phyloP scores from a whole-genome alignment of 176 grass and related monocot species.

The Musa beccarii region DNA sequence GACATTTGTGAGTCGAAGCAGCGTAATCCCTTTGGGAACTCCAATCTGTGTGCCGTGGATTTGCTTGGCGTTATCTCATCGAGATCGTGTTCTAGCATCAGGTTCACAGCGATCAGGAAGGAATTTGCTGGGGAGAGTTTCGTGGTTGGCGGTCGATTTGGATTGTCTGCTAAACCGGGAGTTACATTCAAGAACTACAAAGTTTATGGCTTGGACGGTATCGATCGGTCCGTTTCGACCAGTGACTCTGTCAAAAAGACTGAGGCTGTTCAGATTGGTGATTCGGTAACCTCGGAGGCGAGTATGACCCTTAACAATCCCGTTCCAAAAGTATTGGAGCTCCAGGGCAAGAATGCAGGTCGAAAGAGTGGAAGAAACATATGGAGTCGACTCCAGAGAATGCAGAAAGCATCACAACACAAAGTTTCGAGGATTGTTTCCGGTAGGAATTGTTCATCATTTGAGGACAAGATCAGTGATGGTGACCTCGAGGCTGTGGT shows the following conservation, averaged over 20 bases:
- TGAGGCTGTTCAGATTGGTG: conserved; percentile 6
- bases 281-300: not conserved
- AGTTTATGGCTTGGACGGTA: conserved; percentile 16
- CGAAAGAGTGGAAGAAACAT: conserved; percentile 25
- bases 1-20: conserved; percentile 41
- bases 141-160: not conserved
- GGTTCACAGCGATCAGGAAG: conserved; percentile 13
- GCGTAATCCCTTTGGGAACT: conserved; percentile 22
- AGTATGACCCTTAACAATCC: not conserved
- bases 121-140: not conserved
- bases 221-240: conserved; percentile 6
- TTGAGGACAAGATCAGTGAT: conserved; percentile 17
- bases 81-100: conserved; percentile 18
- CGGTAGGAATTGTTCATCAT: conserved; percentile 12
- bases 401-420: conserved; percentile 27
- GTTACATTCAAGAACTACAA: conserved; percentile 22
- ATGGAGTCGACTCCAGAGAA: conserved; percentile 31
- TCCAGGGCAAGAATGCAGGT: conserved; percentile 1
- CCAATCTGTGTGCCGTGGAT: conserved; percentile 31
- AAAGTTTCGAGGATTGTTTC: conserved; percentile 13
- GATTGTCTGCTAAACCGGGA: conserved; percentile 6
- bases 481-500: conserved; percentile 19
- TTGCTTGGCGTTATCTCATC: conserved; percentile 33
- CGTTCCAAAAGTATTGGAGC: conserved; percentile 2
- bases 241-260: conserved; percentile 21